phyloP scores from a whole-genome alignment of 148 eudicot species.

The Rheum nobile region DNA sequence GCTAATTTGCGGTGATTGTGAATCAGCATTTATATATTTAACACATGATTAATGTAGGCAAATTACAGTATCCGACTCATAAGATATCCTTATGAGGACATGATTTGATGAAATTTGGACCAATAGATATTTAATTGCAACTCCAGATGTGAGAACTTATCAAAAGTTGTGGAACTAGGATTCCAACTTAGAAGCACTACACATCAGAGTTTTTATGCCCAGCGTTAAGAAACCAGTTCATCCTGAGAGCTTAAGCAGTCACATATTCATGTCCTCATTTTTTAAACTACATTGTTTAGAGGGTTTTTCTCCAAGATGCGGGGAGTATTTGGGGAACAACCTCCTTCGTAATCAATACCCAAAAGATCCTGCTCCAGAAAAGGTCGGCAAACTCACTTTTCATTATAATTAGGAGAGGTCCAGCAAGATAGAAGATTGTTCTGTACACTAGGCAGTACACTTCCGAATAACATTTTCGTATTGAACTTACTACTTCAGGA shows the following conservation, averaged over 20 bases:
- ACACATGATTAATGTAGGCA: neutral
- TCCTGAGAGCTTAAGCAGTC: neutral
- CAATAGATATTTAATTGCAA: neutral
- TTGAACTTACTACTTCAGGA: constrained; percentile 69
- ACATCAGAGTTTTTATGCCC: neutral
- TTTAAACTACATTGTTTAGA: neutral
- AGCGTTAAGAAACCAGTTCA: neutral
- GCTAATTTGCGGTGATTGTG: neutral
- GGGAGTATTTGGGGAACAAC: neutral
- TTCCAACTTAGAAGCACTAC: neutral
- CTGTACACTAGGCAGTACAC: neutral
- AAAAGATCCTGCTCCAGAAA: neutral
- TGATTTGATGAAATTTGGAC: neutral
- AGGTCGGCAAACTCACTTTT: neutral
- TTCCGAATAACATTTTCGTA: neutral
- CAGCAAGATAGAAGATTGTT: neutral
- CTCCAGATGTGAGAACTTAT: neutral
- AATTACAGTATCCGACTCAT: neutral
- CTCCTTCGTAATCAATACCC: neutral
- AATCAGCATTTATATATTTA: neutral
- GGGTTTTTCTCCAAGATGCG: neutral
- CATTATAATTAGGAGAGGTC: neutral
- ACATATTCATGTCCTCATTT: neutral
- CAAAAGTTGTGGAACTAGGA: neutral
- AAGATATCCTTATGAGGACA: neutral